Conservation (phyloP, 140 eudicot genomes). For the Flaveria floridana region DNA sequence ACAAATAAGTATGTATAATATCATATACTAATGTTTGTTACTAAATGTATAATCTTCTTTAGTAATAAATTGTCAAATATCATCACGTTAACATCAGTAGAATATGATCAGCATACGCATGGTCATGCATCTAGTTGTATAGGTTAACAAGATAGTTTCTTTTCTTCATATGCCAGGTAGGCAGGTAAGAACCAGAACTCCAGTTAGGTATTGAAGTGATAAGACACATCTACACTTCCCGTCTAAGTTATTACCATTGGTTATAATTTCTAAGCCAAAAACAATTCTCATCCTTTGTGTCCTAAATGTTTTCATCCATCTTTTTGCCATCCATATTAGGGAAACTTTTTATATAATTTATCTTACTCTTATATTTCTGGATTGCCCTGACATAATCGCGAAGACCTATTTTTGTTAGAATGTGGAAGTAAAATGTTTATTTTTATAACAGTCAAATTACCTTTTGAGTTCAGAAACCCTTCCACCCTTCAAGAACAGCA, state of each 20-base stretch:
- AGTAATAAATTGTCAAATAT: not conserved
- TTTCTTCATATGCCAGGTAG: not conserved
- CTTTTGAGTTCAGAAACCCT: not conserved
- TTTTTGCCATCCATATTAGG: not conserved
- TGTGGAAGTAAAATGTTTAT: not conserved
- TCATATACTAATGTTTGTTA: not conserved
- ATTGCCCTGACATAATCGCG: conserved; percentile 1
- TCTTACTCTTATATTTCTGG: not conserved
- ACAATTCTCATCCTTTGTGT: not conserved
- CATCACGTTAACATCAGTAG: not conserved
- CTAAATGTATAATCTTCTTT: conserved; percentile 16
- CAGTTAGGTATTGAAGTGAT: conserved; percentile 4
- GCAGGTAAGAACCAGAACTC: conserved; percentile 11
- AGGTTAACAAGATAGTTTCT: conserved; percentile 15
- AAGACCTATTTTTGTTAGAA: not conserved
- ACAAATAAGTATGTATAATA: not conserved
- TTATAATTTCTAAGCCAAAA: not conserved
- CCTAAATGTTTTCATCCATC: not conserved
- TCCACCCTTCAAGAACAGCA: conserved; percentile 12
- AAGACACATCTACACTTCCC: not conserved
- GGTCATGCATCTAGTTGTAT: not conserved
- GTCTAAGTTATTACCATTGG: not conserved
- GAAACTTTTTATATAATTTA: not conserved
- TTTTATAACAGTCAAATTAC: not conserved
- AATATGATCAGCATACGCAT: conserved; percentile 3